A percentile compares a stretch with the other conserved stretches of the same genome.
Evolutionary conservation across 129 eudicot genomes (phyloP).

Genomic region (Deinandra increscens): DNA sequence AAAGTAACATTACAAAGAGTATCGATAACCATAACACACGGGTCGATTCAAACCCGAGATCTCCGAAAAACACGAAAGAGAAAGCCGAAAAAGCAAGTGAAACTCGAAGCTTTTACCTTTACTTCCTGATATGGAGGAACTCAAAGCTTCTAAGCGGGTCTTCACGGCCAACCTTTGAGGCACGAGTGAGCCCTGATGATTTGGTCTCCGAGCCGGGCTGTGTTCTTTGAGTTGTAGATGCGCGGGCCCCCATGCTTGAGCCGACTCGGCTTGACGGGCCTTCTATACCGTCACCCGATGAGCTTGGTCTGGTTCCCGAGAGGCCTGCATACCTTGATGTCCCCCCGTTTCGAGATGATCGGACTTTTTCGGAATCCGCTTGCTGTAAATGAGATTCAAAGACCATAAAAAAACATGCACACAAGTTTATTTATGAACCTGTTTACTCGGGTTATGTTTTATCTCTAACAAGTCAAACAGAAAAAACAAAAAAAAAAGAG

Average conservation of each 20-base stretch:
- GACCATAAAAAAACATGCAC: not conserved
- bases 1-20: conserved; percentile 27
- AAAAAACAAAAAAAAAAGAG: not conserved
- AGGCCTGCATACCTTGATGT: conserved; percentile 57
- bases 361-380: conserved; percentile 61
- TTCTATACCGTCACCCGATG: conserved; percentile 63
- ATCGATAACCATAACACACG: conserved; percentile 20
- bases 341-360: conserved; percentile 63
- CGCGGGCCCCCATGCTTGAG: conserved; percentile 59
- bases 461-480: not conserved
- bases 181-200: conserved; percentile 55
- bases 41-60: conserved; percentile 13
- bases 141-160: conserved; percentile 95
- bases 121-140: conserved; percentile 85
- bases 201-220: conserved; percentile 56
- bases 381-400: conserved; percentile 40
- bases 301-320: conserved; percentile 58
- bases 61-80: not conserved
- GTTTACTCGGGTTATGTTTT: not conserved
- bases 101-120: conserved; percentile 13
- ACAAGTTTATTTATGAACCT: not conserved
- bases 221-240: conserved; percentile 60
- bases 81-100: conserved; percentile 18
- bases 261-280: conserved; percentile 53
- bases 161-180: conserved; percentile 54